Evolutionary conservation across 108 stramenopile species (phyloP).

Genomic region (Pseudonitzschia multiseries): DNA sequence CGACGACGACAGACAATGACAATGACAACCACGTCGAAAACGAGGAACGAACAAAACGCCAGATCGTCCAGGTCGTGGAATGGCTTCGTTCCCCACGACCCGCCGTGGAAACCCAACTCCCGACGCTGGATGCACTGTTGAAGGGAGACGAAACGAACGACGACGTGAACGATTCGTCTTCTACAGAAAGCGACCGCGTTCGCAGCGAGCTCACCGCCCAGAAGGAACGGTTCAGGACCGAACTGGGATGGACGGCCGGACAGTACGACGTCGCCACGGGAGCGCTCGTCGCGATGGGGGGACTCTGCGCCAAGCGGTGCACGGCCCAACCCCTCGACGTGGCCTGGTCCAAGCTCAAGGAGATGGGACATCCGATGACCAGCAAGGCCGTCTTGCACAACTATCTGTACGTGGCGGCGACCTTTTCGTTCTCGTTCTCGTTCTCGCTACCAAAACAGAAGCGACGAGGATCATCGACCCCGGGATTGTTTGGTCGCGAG

Average conservation of each 20-base stretch:
- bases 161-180: conserved; percentile 15
- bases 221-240: conserved; percentile 9
- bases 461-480: background rate
- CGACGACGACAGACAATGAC: no score
- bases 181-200: background rate
- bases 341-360: conserved; percentile 71
- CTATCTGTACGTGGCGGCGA: conserved; percentile 55
- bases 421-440: conserved; percentile 28
- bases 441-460: no score
- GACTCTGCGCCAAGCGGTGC: conserved; percentile 60
- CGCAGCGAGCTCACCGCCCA: conserved; percentile 19
- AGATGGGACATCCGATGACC: conserved; percentile 48
- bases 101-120: conserved; percentile 15
- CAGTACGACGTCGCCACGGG: conserved; percentile 26
- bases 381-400: conserved; percentile 52
- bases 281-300: conserved; percentile 44
- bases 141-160: background rate
- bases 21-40: no score
- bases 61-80: conserved; percentile 14
- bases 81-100: conserved; percentile 34
- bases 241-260: conserved; percentile 26
- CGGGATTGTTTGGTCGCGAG: conserved; percentile 3
- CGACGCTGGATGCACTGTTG: conserved; percentile 6
- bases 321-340: conserved; percentile 50
- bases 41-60: conserved; percentile 7